Conservation (phyloP, 2,329 filamentous ascomycete species). For the Sphaerulina populicola region DNA sequence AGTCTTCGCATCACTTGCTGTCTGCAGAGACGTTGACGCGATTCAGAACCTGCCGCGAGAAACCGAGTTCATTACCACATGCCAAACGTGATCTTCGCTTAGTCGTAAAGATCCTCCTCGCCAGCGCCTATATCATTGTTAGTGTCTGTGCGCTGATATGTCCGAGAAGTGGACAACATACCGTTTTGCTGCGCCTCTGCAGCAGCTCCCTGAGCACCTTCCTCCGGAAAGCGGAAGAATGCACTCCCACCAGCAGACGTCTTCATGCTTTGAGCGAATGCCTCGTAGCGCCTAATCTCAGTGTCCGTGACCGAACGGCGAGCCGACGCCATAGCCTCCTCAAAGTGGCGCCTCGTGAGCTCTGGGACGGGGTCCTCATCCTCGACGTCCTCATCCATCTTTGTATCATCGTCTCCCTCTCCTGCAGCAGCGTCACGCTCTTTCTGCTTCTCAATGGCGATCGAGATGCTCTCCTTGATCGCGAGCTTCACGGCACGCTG, state of each 20-base stretch:
- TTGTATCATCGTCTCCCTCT: conserved; percentile 63
- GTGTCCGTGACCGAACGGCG: conserved; percentile 91
- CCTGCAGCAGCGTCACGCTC: conserved; percentile 64
- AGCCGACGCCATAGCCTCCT: conserved; percentile 95
- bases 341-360: conserved; percentile 92
- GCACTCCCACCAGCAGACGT: conserved; percentile 78
- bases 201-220: conserved; percentile 42
- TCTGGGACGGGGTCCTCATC: conserved; percentile 89
- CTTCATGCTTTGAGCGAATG: conserved; percentile 99
- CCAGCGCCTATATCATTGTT: conserved; percentile 63
- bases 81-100: conserved; percentile 31
- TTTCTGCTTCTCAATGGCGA: conserved; percentile 84
- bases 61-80: conserved; percentile 7
- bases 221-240: conserved; percentile 90
- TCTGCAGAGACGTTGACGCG: conserved; percentile 9
- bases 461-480: conserved; percentile 90
- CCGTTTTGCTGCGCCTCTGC: conserved; percentile 33
- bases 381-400: conserved; percentile 69
- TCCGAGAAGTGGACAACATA: conserved; percentile 18
- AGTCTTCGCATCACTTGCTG: not conserved
- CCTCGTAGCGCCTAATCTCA: conserved; percentile 96
- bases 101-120: conserved; percentile 96
- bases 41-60: conserved; percentile 3
- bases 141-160: conserved; percentile 12
- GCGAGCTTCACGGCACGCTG: conserved; percentile 98